These are phyloP conservation scores for Lepidopterella palustris DNA, from an alignment of 495 filamentous ascomycete species.

Conservation along the genomic window DNA sequence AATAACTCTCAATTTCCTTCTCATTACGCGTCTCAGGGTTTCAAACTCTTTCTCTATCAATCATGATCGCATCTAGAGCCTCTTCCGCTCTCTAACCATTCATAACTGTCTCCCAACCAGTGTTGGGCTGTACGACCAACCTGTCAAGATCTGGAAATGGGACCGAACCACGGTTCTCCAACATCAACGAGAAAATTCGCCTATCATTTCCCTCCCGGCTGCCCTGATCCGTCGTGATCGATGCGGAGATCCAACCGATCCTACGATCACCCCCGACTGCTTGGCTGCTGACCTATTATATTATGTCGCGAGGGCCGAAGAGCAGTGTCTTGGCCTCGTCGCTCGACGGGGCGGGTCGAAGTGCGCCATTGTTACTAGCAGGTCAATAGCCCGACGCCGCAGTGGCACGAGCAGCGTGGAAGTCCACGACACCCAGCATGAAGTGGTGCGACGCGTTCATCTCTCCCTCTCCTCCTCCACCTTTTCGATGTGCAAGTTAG, in stretches of 20 bases:
- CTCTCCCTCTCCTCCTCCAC: neutral
- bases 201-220: constrained; percentile 3
- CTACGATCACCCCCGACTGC: neutral
- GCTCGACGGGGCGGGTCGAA: neutral
- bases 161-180: constrained; percentile 5
- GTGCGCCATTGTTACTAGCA: constrained; percentile 9
- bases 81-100: neutral
- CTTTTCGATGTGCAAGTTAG: neutral
- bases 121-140: constrained; percentile 3
- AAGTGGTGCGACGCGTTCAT: neutral
- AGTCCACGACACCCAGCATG: neutral
- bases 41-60: no score
- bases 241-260: constrained; percentile 4
- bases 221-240: neutral
- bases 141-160: constrained; percentile 14
- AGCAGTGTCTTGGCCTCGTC: neutral
- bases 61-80: no score
- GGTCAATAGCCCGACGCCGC: constrained; percentile 4
- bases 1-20: no score
- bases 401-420: constrained; percentile 14
- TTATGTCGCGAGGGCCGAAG: neutral
- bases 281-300: no score
- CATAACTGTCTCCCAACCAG: neutral
- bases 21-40: no score
- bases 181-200: neutral